Evolutionary conservation across 148 eudicot genomes (phyloP).

Genomic region (Chenopodium suecicum): DNA sequence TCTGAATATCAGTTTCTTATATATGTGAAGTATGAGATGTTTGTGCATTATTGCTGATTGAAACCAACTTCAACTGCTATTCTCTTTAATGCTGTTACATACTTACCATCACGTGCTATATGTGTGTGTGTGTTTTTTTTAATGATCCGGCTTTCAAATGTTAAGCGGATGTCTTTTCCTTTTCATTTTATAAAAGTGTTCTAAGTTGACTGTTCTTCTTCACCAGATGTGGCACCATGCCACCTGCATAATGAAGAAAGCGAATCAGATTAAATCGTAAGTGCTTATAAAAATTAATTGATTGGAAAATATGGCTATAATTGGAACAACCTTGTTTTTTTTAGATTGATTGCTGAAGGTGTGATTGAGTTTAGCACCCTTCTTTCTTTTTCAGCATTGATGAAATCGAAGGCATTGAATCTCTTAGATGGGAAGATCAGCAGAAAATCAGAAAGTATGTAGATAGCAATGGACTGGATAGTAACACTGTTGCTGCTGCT

Average conservation of each 20-base stretch:
- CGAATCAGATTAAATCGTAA: constrained; percentile 86
- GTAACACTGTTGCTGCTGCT: constrained; percentile 21
- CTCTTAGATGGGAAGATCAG: constrained; percentile 97
- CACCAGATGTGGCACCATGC: constrained; percentile 98
- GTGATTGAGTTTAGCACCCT: constrained; percentile 9
- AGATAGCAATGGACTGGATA: constrained; percentile 48
- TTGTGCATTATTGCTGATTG: neutral
- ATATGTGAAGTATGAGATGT: constrained; percentile 5
- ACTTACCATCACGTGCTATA: neutral
- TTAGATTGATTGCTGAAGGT: neutral
- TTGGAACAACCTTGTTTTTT: neutral
- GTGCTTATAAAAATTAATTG: constrained; percentile 26
- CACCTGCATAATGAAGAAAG: constrained; percentile 71
- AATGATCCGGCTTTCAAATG: neutral
- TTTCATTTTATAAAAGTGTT: neutral
- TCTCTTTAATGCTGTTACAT: neutral
- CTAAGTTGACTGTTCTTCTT: constrained; percentile 21
- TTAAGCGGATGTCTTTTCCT: neutral
- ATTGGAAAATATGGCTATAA: neutral
- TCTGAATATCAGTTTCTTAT: neutral
- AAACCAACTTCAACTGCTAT: neutral
- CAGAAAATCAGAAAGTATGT: constrained; percentile 71
- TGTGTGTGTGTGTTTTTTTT: neutral
- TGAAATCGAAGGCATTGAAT: constrained; percentile 86
- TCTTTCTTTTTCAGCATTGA: constrained; percentile 48